Base-by-base conservation (phyloP, 2,329 filamentous ascomycete genomes). In the Neofusicoccum umdonicola region DNA sequence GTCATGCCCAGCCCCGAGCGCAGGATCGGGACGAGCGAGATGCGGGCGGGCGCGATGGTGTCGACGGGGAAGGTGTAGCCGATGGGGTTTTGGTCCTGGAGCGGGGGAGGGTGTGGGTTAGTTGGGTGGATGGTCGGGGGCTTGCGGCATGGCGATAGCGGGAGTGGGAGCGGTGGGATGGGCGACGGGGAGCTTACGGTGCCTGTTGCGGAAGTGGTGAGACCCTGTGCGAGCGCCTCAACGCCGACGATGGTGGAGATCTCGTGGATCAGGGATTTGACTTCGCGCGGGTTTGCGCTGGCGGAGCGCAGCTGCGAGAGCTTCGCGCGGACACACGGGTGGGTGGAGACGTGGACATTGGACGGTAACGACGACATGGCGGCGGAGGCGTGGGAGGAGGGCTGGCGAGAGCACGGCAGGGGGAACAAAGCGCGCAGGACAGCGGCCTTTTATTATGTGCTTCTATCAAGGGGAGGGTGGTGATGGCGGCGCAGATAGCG, bases 1-100 rank as follows among this genome's bases (percentile, higher is more conserved):
- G 96, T 86, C 93, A 98, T 97, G 76, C 88, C 91, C 45, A 97
- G 83, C 31, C 94, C 94, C 3, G 92, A 96, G 66, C 94, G 87
- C n/a, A 98, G 86, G 77, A 98, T 96, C 42, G 94, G 94, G 2
- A 98, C 89, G 62, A 98, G 85, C 61, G 89, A 93, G 70, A 97
- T 86, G 65, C 85, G 85, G 56, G 83, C 79, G 0, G 91, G 89
- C 5, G 84, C 77, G 68, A 92, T 83, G 44, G 82, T 82, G 42
- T 86, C 85, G 0, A 87, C 88, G 13, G 86, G 84, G 80, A 93
- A 97, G 67, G 87, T 80, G 76, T 88, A 92, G 68, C 90, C 91
- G 37, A 98, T 84, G 0, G 92, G 90, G 0, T 92, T 95, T 73
- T 85, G 80, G 74, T 89, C 91, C 91, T 96, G 50, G 41, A n/a